Percentiles rank a stretch among this genome's conserved stretches.
Conservation (phyloP, 495 filamentous ascomycete species). For the Aspergillus sparsus region DNA sequence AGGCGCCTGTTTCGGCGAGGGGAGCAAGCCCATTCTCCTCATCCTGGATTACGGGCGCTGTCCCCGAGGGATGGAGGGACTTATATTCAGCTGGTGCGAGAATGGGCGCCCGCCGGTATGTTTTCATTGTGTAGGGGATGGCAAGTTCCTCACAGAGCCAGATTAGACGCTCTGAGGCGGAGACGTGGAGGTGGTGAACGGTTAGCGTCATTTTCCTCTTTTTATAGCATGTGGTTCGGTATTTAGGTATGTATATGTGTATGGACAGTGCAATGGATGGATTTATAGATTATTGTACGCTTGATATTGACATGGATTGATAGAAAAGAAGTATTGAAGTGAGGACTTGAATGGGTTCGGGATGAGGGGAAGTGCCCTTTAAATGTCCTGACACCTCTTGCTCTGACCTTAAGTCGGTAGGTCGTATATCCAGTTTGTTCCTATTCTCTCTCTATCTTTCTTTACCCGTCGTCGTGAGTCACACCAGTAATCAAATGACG, state of each 20-base stretch:
- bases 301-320: too few relatives aligned
- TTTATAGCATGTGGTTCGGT: not conserved
- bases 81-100: slow-evolving; percentile 51
- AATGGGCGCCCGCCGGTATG: slow-evolving; percentile 48
- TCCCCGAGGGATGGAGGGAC: slow-evolving; percentile 46
- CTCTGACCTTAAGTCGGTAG: too few relatives aligned
- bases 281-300: not conserved
- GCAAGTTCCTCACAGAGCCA: slow-evolving; percentile 63
- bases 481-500: too few relatives aligned
- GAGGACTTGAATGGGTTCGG: too few relatives aligned
- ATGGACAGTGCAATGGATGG: not conserved
- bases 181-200: slow-evolving; percentile 57
- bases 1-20: slow-evolving; percentile 50
- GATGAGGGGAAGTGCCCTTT: too few relatives aligned
- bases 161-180: slow-evolving; percentile 57
- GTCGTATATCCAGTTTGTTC: too few relatives aligned
- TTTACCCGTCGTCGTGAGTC: too few relatives aligned
- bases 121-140: slow-evolving; percentile 51
- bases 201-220: slow-evolving; percentile 41
- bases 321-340: too few relatives aligned
- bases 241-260: not conserved
- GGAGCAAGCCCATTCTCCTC: slow-evolving; percentile 39
- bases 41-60: slow-evolving; percentile 56
- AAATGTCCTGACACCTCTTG: too few relatives aligned
- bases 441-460: too few relatives aligned